A percentile compares a stretch with the other conserved stretches of the same genome.
Conservation (phyloP, 1,139 yeast species). For the Yamadazyma conglobata region DNA sequence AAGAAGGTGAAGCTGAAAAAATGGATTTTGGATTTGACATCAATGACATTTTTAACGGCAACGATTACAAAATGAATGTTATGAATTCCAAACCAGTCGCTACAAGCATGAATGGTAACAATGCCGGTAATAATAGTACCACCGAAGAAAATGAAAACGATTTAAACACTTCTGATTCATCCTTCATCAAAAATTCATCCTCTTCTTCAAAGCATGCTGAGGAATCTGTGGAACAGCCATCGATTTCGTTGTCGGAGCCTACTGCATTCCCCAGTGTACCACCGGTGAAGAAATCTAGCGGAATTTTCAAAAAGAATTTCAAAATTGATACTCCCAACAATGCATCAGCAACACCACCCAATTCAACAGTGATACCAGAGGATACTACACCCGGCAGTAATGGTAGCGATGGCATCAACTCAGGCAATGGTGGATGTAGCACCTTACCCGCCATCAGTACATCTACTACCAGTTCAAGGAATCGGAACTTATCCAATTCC, state of each 20-base stretch:
- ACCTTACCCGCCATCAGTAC: constrained; percentile 2
- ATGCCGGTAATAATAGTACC: not conserved
- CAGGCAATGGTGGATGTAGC: not conserved
- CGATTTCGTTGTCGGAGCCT: not conserved
- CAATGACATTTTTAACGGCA: constrained; percentile 22
- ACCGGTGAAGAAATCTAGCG: constrained; percentile 9
- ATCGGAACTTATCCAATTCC: constrained; percentile 6
- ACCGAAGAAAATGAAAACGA: constrained; percentile 7
- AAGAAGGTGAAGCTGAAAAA: constrained; percentile 21
- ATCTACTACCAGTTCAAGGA: constrained; percentile 3
- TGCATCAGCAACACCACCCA: constrained; percentile 8
- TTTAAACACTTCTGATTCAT: constrained; percentile 9
- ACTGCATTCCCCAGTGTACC: constrained; percentile 2
- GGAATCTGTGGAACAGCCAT: constrained; percentile 1
- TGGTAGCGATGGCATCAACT: constrained; percentile 1
- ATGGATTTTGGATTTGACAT: constrained; percentile 36
- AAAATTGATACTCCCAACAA: constrained; percentile 20
- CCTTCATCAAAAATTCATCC: constrained; percentile 8
- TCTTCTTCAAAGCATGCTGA: constrained; percentile 8
- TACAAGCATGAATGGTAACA: not conserved
- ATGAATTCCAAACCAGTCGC: not conserved
- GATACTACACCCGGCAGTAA: constrained; percentile 2
- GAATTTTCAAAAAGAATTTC: constrained; percentile 31
- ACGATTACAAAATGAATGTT: constrained; percentile 9
- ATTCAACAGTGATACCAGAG: constrained; percentile 1